Conservation (phyloP, 441 rosid genomes). For the Euphorbia celastroides region DNA sequence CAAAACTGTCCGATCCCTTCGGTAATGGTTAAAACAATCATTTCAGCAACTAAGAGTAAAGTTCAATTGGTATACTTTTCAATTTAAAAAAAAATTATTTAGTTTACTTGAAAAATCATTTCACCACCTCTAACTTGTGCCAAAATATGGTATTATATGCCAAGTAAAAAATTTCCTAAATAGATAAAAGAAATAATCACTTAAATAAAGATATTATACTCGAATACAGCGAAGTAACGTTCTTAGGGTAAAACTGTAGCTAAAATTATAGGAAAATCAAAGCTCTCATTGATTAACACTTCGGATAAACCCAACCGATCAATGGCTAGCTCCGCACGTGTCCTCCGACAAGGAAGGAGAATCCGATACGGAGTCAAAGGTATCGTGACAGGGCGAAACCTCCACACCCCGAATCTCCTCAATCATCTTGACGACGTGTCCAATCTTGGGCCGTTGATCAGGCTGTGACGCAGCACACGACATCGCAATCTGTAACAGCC, state of each 20-base stretch:
- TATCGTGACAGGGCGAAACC: constrained; percentile 58
- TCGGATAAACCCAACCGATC: constrained; percentile 9
- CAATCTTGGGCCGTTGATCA: constrained; percentile 70
- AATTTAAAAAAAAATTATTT: too few species aligned
- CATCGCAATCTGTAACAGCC: constrained; percentile 72
- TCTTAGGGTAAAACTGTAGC: neutral
- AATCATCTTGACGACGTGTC: constrained; percentile 55
- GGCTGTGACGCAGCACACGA: constrained; percentile 68
- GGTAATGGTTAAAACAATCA: too few species aligned
- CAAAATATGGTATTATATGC: too few species aligned
- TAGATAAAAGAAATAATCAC: too few species aligned
- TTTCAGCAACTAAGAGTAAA: too few species aligned
- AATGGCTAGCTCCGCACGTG: constrained; percentile 62
- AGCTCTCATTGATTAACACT: neutral
- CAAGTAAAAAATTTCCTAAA: too few species aligned
- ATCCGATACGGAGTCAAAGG: constrained; percentile 54
- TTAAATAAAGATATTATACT: neutral
- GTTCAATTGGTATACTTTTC: too few species aligned
- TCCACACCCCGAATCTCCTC: constrained; percentile 65
- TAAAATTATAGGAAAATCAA: neutral
- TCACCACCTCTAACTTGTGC: too few species aligned
- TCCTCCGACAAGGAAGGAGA: constrained; percentile 80
- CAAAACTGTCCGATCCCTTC: too few species aligned
- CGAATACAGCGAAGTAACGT: neutral
- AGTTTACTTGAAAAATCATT: too few species aligned